Base-by-base conservation (phyloP, 352 stramenopile genomes). In the Globisporangium spiculum region DNA sequence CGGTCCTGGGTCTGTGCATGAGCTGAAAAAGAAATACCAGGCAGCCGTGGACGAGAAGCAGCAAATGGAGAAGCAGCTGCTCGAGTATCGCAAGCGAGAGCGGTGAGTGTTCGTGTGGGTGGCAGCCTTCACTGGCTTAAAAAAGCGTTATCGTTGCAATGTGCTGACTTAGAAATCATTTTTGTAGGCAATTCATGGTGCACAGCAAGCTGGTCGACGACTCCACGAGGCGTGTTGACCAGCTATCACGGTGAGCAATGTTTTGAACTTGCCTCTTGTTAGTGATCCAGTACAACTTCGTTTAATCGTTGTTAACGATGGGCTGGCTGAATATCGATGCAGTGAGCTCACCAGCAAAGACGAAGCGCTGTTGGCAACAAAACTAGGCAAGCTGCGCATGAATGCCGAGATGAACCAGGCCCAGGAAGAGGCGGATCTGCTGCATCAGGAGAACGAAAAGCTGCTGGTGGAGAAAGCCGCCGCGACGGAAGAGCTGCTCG, bases 21-120 rank as follows among this genome's bases (percentile, higher is more conserved):
- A 93, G 27, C 72, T 92, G 9, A 90, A 88, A 66, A 90, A 83
- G 68, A 84, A 79, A 44, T 93, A 92, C 54, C 77, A 87, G 8
- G 72, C 80, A 32, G 70, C 83, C 7, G 72, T 84, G 1, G 76
- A 89, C 46, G 83, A 92, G 26, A 91, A 88, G 48, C 66, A 83
- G n/a, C 67, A 75, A 27, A 66, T 93, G 4, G 77, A 93, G 58
- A 71, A 75, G 57, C 72, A 92, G 63, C 44, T 95, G 14, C 66
- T 75, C 12, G 81, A 83, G 60, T 75, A 76, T 57, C 82, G 82
- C 50, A 88, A 81, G 73, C 80, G 69, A 60, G 85, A 93, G 56
- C 77, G 85, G 80, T 89, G 58, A 18, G 54, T 50, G 3, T 44
- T 52, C 26, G 14, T 10, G 5, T 46, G 38, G 3, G 12, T 46